Conservation (phyloP, 768 basidiomycete genomes). For the Naematelia encephala region DNA sequence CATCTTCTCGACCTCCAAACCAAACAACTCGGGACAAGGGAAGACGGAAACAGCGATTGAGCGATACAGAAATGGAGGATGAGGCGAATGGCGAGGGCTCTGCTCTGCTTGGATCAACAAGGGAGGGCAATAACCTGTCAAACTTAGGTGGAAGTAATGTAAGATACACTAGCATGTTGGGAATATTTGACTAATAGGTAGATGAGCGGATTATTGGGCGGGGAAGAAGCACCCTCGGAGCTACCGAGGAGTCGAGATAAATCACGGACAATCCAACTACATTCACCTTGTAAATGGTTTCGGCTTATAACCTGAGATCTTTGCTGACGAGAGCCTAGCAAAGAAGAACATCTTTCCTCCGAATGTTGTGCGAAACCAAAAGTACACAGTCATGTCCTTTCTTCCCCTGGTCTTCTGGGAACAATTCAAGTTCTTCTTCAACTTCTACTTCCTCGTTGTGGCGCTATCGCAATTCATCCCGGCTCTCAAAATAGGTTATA, state of each 20-base stretch:
- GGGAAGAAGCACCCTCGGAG: neutral
- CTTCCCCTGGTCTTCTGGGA: constrained; percentile 96
- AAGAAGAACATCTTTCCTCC: constrained; percentile 56
- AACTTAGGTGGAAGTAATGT: neutral
- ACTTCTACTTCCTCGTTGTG: constrained; percentile 94
- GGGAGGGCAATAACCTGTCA: neutral
- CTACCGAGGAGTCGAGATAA: constrained; percentile 27
- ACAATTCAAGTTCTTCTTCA: constrained; percentile 99
- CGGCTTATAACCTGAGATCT: neutral
- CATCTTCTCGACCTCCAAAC: neutral
- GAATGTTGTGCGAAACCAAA: constrained; percentile 94
- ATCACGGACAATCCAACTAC: constrained; percentile 38
- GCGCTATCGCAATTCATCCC: constrained; percentile 95
- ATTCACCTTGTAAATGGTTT: constrained; percentile 18
- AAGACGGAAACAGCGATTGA: constrained; percentile 34
- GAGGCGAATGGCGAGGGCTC: constrained; percentile 25
- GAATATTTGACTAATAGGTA: constrained; percentile 4
- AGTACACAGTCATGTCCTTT: constrained; percentile 96
- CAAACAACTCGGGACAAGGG: neutral
- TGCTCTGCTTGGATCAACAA: constrained; percentile 21
- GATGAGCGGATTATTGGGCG: neutral
- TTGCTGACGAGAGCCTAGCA: constrained; percentile 5
- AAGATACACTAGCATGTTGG: neutral
- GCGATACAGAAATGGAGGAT: constrained; percentile 24
- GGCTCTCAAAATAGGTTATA: constrained; percentile 92